A percentile compares a stretch with the other conserved stretches of the same genome.
Evolutionary conservation across 768 basidiomycete species (phyloP).

Genomic region (Lactarius psammicola): DNA sequence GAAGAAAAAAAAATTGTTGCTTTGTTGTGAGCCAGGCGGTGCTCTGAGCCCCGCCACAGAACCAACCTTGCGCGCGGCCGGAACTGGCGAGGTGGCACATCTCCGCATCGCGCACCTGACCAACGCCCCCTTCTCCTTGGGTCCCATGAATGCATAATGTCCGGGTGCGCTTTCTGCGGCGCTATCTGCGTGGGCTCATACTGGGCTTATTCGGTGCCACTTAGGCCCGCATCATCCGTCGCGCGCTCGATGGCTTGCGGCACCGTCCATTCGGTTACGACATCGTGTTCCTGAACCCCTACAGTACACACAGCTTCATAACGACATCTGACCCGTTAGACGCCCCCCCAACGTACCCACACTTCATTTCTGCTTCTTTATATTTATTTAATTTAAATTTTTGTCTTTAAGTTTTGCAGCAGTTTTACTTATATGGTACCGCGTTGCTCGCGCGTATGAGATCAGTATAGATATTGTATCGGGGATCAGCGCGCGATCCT

Average conservation of each 20-base stretch:
- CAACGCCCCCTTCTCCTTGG: constrained; percentile 15
- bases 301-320: background rate
- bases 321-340: constrained; percentile 11
- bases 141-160: constrained; percentile 18
- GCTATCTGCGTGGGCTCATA: constrained; percentile 23
- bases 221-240: constrained; percentile 22
- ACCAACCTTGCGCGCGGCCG: constrained; percentile 13
- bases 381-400: background rate
- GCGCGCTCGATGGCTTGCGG: constrained; percentile 22
- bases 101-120: constrained; percentile 28
- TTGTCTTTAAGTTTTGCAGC: background rate
- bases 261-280: constrained; percentile 17
- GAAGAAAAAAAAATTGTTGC: background rate
- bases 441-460: constrained; percentile 14
- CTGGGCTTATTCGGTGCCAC: constrained; percentile 26
- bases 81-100: constrained; percentile 22
- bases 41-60: constrained; percentile 16
- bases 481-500: constrained; percentile 21
- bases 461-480: constrained; percentile 1
- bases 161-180: constrained; percentile 21
- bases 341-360: background rate
- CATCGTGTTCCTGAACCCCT: constrained; percentile 19
- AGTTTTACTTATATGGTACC: background rate
- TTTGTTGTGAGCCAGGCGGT: constrained; percentile 17
- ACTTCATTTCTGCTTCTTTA: background rate